Evolutionary conservation across 441 rosid genomes (phyloP), one percentile per base, ranked within the genome.

Genomic region (Sinapis alba): DNA sequence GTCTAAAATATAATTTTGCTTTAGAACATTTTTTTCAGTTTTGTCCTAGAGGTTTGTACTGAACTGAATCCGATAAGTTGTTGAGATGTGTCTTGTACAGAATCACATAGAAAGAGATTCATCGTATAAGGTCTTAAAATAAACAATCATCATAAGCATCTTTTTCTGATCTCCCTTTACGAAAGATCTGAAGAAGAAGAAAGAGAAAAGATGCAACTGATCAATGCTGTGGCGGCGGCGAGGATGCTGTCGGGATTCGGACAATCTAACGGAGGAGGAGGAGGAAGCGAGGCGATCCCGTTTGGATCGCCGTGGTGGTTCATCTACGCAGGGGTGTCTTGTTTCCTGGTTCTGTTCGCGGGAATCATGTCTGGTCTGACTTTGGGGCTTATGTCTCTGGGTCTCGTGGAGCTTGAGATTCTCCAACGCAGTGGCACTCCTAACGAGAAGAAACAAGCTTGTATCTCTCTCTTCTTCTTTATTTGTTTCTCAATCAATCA

Each of bases 351-450:
- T 2, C 51, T 79, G 34, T 94, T 94, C 83, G 97, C 96, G 7
- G 97, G 99, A 0, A 88, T 93, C 32, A 89, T 91, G 98, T 91
- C 96, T 6, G 97, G 97, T 36, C 95, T 94, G 26, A 94, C 98
- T 13, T 74, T 94, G 19, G 98, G 97, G 1, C 81, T 94, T 65
- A 94, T 94, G 98, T 94, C 98, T 34, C 77, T 92, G 8, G 92
- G 97, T 56, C 92, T 88, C 18, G 98, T 92, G 34, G 97, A 94
- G 21, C 97, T 94, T 13, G 97, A 92, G 80, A 89, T 92, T 66
- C 97, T 94, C 38, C 97, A 88, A 73, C 88, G 96, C 12, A 92
- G 94, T 71, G 98, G 98, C 65, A 83, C 94, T 19, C 45, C 84
- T 51, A 50, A 82, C 32, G 96, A 94, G 84, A 89, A 90, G 86